phyloP scores from a whole-genome alignment of 352 stramenopile genomes.

The Phytophthora sansomeana region DNA sequence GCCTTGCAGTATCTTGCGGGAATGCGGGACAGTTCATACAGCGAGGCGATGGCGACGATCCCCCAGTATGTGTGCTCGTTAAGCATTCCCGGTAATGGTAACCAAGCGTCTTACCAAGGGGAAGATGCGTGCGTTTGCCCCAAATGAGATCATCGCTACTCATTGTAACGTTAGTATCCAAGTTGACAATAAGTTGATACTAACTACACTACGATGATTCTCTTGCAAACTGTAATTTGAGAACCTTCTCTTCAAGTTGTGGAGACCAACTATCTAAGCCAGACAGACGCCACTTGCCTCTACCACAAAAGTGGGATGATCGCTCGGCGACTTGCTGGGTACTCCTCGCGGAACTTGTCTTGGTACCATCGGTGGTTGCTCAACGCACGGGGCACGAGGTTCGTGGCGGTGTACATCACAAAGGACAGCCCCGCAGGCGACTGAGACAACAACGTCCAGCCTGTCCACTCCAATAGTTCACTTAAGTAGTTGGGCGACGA shows the following conservation, averaged over 20 bases:
- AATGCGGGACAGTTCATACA: neutral
- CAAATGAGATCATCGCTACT: neutral
- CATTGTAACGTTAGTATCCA: too few relatives aligned
- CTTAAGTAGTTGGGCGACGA: conserved; percentile 82
- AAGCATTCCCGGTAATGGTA: neutral
- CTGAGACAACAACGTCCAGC: conserved; percentile 67
- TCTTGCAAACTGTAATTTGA: too few relatives aligned
- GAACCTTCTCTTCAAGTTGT: too few relatives aligned
- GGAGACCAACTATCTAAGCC: too few relatives aligned
- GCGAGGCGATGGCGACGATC: neutral
- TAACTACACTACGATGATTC: too few relatives aligned
- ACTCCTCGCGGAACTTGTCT: conserved; percentile 59
- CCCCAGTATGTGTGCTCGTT: neutral
- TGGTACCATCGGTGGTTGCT: conserved; percentile 68
- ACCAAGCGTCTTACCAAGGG: neutral
- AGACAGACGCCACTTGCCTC: neutral
- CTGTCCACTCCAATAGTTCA: conserved; percentile 78
- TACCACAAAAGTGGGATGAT: conserved; percentile 56
- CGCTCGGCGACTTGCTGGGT: conserved; percentile 43
- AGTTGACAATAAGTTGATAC: too few relatives aligned
- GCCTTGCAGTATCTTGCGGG: neutral
- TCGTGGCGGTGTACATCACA: conserved; percentile 56
- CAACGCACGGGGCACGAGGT: conserved; percentile 55
- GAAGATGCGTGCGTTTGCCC: too few relatives aligned
- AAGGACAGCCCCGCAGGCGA: conserved; percentile 63